Evolutionary conservation across 2,329 filamentous ascomycete species (phyloP).

Genomic region (Diaporthe vaccinii): DNA sequence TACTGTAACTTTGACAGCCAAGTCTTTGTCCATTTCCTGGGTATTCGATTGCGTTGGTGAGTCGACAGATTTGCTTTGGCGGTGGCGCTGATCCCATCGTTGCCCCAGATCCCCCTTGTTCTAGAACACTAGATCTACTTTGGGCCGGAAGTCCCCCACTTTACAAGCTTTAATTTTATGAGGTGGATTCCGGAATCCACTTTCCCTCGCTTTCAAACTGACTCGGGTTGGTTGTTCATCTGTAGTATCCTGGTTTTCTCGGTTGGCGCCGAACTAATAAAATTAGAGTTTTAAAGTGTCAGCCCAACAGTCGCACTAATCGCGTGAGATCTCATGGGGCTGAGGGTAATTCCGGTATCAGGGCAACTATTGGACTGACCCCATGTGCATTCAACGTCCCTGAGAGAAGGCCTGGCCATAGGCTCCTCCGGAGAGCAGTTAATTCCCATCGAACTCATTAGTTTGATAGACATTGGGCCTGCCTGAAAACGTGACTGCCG

Average conservation of each 20-base stretch:
- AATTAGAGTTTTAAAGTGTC: not conserved
- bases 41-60: not conserved
- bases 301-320: not conserved
- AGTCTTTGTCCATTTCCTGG: not conserved
- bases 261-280: constrained; percentile 1
- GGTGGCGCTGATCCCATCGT: not conserved
- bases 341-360: not conserved
- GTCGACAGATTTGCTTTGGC: not conserved
- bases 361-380: not conserved
- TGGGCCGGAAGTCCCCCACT: not conserved
- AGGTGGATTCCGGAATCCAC: not conserved
- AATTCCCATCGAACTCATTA: not conserved
- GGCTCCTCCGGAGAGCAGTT: not conserved
- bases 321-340: not conserved
- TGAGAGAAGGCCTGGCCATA: not conserved
- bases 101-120: not conserved
- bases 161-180: not conserved
- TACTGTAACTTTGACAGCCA: no score
- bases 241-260: not conserved
- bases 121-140: constrained; percentile 2
- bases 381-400: not conserved
- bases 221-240: not conserved
- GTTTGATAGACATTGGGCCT: not conserved
- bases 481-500: not conserved
- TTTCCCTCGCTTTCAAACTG: not conserved